These are phyloP conservation scores for Nidularia pulvinata DNA, from an alignment of 768 basidiomycete genomes.

Conservation along the genomic window DNA sequence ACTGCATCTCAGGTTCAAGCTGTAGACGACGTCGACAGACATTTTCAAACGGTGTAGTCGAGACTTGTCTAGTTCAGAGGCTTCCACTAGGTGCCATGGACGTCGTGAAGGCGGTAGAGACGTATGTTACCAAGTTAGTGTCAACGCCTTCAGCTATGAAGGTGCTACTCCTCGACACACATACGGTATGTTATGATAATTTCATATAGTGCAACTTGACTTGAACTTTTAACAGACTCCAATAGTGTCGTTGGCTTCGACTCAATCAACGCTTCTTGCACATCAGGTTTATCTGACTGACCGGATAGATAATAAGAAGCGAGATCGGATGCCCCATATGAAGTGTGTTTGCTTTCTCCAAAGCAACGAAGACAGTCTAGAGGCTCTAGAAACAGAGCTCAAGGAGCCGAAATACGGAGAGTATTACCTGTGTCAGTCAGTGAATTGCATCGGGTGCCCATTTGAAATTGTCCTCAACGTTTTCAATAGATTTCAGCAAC, in stretches of 20 bases:
- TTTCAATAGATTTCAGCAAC: constrained; percentile 87
- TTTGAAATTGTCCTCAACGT: constrained; percentile 15
- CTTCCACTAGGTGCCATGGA: constrained; percentile 62
- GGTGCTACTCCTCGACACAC: constrained; percentile 90
- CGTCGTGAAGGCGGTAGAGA: constrained; percentile 92
- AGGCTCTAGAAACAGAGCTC: constrained; percentile 82
- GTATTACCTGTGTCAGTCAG: constrained; percentile 98
- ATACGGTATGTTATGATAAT: constrained; percentile 64
- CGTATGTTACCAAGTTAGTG: constrained; percentile 89
- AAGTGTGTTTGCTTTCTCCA: constrained; percentile 96
- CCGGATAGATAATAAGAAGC: constrained; percentile 91
- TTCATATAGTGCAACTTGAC: background rate
- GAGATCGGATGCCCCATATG: constrained; percentile 94
- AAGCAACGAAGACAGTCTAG: constrained; percentile 78
- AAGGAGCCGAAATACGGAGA: constrained; percentile 93
- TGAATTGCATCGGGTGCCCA: constrained; percentile 45
- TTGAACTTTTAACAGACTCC: constrained; percentile 65
- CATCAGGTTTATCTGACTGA: constrained; percentile 99
- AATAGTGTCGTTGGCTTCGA: constrained; percentile 92
- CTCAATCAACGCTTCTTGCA: constrained; percentile 89
- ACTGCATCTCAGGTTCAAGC: no score
- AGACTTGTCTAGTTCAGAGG: background rate
- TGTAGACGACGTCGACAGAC: no score
- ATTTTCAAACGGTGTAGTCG: no score
- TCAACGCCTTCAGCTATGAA: constrained; percentile 90